phyloP scores from a whole-genome alignment of 768 basidiomycete species.

The Trametes elegans region DNA sequence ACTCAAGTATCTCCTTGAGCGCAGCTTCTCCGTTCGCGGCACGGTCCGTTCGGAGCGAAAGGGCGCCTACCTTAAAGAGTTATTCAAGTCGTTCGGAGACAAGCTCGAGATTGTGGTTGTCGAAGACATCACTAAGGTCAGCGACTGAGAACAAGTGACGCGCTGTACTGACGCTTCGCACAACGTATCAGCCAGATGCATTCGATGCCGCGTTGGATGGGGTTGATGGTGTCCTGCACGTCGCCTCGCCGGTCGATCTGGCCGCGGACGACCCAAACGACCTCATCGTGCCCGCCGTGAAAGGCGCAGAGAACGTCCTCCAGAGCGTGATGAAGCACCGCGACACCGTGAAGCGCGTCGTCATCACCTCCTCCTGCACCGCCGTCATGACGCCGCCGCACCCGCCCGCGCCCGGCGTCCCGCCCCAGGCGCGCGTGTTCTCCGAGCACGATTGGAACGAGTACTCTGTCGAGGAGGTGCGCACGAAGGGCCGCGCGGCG shows the following conservation, averaged over 20 bases:
- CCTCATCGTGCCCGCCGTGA: conserved; percentile 65
- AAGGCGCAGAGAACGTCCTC: conserved; percentile 64
- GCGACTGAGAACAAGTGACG: not conserved
- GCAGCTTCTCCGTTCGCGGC: conserved; percentile 40
- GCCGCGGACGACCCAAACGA: conserved; percentile 33
- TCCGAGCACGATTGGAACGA: conserved; percentile 61
- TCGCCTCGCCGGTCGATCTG: conserved; percentile 35
- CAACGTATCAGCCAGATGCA: conserved; percentile 31
- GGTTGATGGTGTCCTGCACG: conserved; percentile 42
- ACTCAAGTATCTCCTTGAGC: conserved; percentile 32
- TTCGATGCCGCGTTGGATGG: conserved; percentile 49
- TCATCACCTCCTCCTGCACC: conserved; percentile 64
- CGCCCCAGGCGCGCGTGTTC: conserved; percentile 31
- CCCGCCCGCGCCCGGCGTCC: conserved; percentile 2
- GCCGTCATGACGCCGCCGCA: conserved; percentile 35
- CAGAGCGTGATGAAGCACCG: conserved; percentile 51
- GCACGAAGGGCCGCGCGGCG: conserved; percentile 47
- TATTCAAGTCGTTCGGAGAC: conserved; percentile 36
- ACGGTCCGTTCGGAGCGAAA: conserved; percentile 45
- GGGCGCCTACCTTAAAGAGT: conserved; percentile 39
- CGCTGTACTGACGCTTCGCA: not conserved
- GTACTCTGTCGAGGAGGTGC: conserved; percentile 45
- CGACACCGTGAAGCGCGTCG: conserved; percentile 57
- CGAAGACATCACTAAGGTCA: conserved; percentile 43
- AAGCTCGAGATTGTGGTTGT: conserved; percentile 44